phyloP scores from a whole-genome alignment of 1,139 yeast genomes.

The Hansenula anomala region DNA sequence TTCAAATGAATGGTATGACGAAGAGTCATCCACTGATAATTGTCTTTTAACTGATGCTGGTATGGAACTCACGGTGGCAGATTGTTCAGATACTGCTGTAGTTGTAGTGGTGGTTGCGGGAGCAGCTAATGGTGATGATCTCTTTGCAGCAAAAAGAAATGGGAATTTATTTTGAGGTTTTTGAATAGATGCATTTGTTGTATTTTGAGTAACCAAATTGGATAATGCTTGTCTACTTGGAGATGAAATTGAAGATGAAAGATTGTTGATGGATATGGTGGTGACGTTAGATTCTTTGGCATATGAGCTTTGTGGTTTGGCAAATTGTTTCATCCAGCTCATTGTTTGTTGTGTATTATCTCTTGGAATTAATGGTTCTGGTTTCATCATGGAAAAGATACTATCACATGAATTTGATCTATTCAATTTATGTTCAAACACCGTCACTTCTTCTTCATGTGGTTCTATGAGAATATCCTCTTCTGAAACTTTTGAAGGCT shows the following conservation, averaged over 20 bases:
- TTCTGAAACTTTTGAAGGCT: not conserved
- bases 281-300: constrained; percentile 6
- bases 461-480: not conserved
- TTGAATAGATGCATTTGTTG: not conserved
- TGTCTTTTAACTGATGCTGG: not conserved
- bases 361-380: constrained; percentile 14
- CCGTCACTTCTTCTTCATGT: constrained; percentile 4
- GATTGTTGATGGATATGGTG: constrained; percentile 10
- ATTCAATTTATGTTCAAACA: constrained; percentile 20
- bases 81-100: not conserved
- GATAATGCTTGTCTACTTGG: constrained; percentile 10
- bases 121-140: not conserved
- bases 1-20: constrained; percentile 3
- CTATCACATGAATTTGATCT: constrained; percentile 25
- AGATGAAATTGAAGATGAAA: constrained; percentile 5
- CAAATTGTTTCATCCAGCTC: constrained; percentile 21
- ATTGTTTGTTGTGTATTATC: constrained; percentile 20
- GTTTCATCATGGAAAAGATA: constrained; percentile 19
- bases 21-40: not conserved
- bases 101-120: not conserved
- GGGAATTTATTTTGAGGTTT: constrained; percentile 1
- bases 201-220: constrained; percentile 9
- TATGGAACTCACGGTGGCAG: not conserved
- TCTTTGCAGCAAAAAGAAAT: constrained; percentile 1
- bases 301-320: constrained; percentile 5